Evolutionary conservation across 345 rosid species (phyloP).

Genomic region (Hypericum perforatum): DNA sequence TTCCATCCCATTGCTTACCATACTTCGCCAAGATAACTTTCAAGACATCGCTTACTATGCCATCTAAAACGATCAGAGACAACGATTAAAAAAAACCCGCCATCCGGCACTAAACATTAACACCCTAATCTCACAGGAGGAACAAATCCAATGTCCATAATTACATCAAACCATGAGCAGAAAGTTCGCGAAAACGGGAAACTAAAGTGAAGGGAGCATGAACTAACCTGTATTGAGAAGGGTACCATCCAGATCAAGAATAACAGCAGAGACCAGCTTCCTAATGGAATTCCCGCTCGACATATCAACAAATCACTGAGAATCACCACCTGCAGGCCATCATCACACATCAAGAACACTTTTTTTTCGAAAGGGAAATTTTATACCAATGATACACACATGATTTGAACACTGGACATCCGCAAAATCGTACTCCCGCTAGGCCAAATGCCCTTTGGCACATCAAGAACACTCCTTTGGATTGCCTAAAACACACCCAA

Average conservation of each 20-base stretch:
- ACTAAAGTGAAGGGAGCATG: not conserved
- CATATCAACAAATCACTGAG: not conserved
- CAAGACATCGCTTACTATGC: conserved; percentile 1
- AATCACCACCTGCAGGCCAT: too few species aligned
- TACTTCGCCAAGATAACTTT: conserved; percentile 5
- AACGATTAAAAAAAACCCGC: not conserved
- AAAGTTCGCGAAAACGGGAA: not conserved
- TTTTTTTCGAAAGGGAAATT: too few species aligned
- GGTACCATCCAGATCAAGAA: conserved; percentile 6
- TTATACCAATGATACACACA: too few species aligned
- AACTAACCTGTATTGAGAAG: not conserved
- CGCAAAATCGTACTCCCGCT: too few species aligned
- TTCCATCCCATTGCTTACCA: conserved; percentile 6
- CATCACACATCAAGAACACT: too few species aligned
- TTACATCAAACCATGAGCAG: not conserved
- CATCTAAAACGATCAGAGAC: not conserved
- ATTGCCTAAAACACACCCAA: too few species aligned
- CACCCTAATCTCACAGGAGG: too few species aligned
- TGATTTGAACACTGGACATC: too few species aligned
- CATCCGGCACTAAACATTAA: too few species aligned
- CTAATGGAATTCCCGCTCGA: not conserved
- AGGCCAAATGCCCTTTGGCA: too few species aligned
- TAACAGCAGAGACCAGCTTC: conserved; percentile 1
- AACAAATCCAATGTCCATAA: too few species aligned
- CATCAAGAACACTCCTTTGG: too few species aligned